Evolutionary conservation across 1,284 basidiomycete genomes (phyloP).

Genomic region (Polyporus tsugae): DNA sequence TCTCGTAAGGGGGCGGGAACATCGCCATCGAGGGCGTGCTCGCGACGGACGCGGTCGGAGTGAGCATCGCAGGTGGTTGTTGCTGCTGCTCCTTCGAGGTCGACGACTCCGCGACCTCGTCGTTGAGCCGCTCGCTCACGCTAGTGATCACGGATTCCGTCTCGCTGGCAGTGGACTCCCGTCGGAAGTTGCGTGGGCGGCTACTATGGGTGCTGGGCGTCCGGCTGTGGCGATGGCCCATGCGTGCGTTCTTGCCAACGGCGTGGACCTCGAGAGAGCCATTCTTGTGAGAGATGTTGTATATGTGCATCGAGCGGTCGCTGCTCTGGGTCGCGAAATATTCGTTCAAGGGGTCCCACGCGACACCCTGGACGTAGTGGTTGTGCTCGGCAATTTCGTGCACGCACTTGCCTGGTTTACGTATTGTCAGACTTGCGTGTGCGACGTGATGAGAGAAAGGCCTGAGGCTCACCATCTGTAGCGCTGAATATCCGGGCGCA

Average conservation of each 20-base stretch:
- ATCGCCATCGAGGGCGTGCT: constrained; percentile 67
- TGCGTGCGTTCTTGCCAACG: constrained; percentile 81
- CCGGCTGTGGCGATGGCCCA: constrained; percentile 72
- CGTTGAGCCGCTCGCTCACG: constrained; percentile 56
- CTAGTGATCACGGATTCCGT: constrained; percentile 67
- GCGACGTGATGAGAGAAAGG: constrained; percentile 26
- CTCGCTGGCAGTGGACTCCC: constrained; percentile 81
- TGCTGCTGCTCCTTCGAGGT: constrained; percentile 35
- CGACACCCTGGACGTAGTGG: constrained; percentile 96
- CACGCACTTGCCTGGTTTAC: constrained; percentile 73
- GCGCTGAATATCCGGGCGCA: constrained; percentile 87
- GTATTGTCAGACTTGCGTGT: background rate
- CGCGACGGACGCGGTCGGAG: constrained; percentile 68
- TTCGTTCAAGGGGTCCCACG: constrained; percentile 96
- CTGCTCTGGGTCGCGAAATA: constrained; percentile 95
- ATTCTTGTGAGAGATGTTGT: constrained; percentile 79
- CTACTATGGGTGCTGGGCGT: constrained; percentile 65
- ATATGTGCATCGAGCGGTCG: constrained; percentile 91
- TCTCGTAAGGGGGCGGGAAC: constrained; percentile 77
- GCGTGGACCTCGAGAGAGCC: constrained; percentile 81
- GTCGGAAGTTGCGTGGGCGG: constrained; percentile 67
- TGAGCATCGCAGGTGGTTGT: constrained; percentile 54
- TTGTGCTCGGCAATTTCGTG: constrained; percentile 89
- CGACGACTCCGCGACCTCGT: constrained; percentile 38
- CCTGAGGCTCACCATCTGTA: constrained; percentile 63